phyloP scores from a whole-genome alignment of 2,329 filamentous ascomycete species.

The Aspergillus sp. region DNA sequence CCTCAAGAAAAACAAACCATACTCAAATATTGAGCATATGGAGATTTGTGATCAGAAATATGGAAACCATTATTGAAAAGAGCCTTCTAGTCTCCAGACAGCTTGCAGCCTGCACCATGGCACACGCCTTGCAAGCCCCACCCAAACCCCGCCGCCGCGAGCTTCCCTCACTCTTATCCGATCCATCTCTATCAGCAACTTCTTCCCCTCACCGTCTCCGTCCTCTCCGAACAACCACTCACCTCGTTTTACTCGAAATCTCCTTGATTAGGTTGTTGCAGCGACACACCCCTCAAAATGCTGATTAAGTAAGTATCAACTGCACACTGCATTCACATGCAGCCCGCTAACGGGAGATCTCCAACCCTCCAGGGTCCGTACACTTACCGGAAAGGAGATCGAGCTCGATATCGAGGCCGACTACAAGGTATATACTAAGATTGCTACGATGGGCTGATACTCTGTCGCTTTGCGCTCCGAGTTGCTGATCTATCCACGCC shows the following conservation, averaged over 20 bases:
- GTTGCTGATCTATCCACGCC: constrained; percentile 4
- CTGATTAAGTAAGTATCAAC: constrained; percentile 50
- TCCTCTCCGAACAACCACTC: neutral
- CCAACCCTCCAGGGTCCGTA: constrained; percentile 71
- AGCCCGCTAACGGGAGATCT: constrained; percentile 14
- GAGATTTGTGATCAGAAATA: too few species aligned
- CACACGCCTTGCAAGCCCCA: constrained; percentile 21
- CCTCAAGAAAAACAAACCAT: too few species aligned
- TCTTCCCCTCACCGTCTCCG: constrained; percentile 16
- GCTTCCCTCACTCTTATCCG: constrained; percentile 22
- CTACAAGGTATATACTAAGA: constrained; percentile 68
- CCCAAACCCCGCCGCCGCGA: constrained; percentile 27
- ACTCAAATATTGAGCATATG: too few species aligned
- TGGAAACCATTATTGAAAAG: too few species aligned
- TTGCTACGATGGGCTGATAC: neutral
- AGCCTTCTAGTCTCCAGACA: too few species aligned
- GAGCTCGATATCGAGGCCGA: constrained; percentile 94
- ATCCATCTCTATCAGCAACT: neutral
- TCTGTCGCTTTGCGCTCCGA: neutral
- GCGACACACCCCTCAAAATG: constrained; percentile 37
- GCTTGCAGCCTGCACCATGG: too few species aligned
- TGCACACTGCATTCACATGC: neutral
- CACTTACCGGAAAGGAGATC: constrained; percentile 97
- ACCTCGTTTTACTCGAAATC: neutral
- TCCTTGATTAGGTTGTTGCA: neutral